Evolutionary conservation across 1,284 basidiomycete genomes (phyloP), one percentile per base, ranked within the genome.

Genomic region (Rhodotorula sp.): DNA sequence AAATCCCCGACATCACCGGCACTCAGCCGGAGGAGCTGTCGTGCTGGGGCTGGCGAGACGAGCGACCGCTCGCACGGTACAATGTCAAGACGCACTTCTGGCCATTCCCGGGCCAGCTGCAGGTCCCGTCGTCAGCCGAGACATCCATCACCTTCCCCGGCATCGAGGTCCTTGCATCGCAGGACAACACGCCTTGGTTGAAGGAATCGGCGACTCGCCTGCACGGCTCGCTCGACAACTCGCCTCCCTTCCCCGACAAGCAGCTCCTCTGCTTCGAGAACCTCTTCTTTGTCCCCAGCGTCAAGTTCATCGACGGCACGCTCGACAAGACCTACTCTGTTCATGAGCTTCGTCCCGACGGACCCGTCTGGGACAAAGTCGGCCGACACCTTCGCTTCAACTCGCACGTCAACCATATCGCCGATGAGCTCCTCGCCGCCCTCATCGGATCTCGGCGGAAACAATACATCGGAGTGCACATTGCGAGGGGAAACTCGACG

Each of bases 221-320:
- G 20, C 70, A 64, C 48, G 68, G 64, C 22, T 34, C 47, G 1
- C 28, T 64, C n/a, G 67, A 66, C 20, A 56, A 61, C 28, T 62
- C 70, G 2, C 72, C 72, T 13, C 47, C 65, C 2, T 65, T 66
- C 55, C 72, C 72, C 26, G 72, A 74, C 59, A 50, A 55, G 46
- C 65, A 72, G 52, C 51, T 74, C 28, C 52, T 74, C 40, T 74
- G 72, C 64, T 71, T 74, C 54, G 72, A 74, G 58, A 72, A 74
- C 61, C 57, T 71, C 22, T 74, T 71, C 58, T 74, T 68, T 56
- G 70, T 71, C 15, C 72, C 70, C 9, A 66, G 57, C 40, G 64
- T 71, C 59, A 67, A 62, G 52, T 71, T 68, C 4, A 62, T 67
- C 40, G 55, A 70, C 28, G 70, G 70, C 13, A 28, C 59, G 10